Conservation (phyloP, 192 early-diverging fungal species). For the Lobosporangium transversale region DNA sequence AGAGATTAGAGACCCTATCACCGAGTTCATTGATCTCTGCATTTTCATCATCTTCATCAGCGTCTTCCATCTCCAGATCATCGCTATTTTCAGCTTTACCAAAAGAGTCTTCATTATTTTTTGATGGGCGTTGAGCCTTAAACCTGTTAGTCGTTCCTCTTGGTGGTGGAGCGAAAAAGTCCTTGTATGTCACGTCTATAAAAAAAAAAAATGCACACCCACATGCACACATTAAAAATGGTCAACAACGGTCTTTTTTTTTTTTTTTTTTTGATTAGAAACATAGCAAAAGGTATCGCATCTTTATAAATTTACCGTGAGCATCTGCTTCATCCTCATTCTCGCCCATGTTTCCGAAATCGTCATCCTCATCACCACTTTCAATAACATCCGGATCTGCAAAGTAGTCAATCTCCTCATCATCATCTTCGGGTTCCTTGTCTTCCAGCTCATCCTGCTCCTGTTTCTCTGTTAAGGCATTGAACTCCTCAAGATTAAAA, state of each 20-base stretch:
- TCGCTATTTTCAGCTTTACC: conserved; percentile 51
- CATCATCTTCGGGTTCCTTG: conserved; percentile 59
- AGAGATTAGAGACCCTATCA: conserved; percentile 60
- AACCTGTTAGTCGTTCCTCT: conserved; percentile 56
- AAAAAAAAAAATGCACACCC: background rate
- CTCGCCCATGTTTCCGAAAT: conserved; percentile 69
- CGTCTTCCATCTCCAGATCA: conserved; percentile 50
- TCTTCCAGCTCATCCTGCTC: conserved; percentile 61
- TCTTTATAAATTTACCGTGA: conserved; percentile 58
- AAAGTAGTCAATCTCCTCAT: conserved; percentile 72
- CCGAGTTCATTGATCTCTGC: conserved; percentile 53
- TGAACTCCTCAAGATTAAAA: conserved; percentile 93
- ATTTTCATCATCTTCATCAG: conserved; percentile 48
- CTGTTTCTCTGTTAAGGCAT: conserved; percentile 76
- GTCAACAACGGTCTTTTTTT: too few species aligned
- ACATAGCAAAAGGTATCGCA: too few species aligned
- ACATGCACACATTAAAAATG: too few species aligned
- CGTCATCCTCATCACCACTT: conserved; percentile 67
- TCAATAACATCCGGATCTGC: conserved; percentile 55
- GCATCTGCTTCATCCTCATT: conserved; percentile 69
- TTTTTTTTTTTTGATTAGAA: too few species aligned
- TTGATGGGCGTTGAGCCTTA: conserved; percentile 43
- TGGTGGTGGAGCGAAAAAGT: conserved; percentile 84
- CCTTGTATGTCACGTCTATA: conserved; percentile 81
- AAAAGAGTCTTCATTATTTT: conserved; percentile 38